Evolutionary conservation across 140 eudicot species (phyloP).

Genomic region (Cichorium intybus): DNA sequence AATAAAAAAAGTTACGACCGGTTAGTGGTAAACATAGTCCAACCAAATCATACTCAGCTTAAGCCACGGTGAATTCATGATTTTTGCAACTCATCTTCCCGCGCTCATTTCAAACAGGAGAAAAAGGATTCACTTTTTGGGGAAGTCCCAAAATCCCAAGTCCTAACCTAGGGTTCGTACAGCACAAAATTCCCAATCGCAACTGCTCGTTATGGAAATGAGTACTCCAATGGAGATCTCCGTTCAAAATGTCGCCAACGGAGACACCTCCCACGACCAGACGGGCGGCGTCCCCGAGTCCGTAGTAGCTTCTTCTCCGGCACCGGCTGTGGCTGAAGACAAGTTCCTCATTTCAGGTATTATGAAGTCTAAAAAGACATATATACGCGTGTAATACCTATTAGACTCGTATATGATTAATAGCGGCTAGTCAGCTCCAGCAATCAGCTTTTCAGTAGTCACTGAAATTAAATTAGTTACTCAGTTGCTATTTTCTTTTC

Average conservation of each 20-base stretch:
- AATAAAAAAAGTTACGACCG: no score
- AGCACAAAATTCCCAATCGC: slow-evolving; percentile 19
- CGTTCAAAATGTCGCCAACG: slow-evolving; percentile 29
- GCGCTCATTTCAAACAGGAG: slow-evolving; percentile 47
- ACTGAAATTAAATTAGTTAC: background rate
- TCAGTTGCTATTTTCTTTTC: background rate
- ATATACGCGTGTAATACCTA: background rate
- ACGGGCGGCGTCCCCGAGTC: slow-evolving; percentile 30
- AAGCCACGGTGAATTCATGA: background rate
- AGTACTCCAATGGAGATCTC: slow-evolving; percentile 86
- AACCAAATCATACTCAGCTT: no score
- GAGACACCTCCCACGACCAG: slow-evolving; percentile 27
- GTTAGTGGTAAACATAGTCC: no score
- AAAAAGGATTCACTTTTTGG: slow-evolving; percentile 1
- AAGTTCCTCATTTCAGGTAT: slow-evolving; percentile 74
- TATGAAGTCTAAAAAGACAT: background rate
- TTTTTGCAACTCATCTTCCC: slow-evolving; percentile 31
- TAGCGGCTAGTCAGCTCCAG: background rate
- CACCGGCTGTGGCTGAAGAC: slow-evolving; percentile 47
- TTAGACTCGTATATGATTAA: no score
- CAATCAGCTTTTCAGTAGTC: no score
- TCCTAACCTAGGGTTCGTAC: slow-evolving; percentile 50
- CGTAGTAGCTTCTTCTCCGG: slow-evolving; percentile 27
- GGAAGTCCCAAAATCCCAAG: slow-evolving; percentile 8
- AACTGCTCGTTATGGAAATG: slow-evolving; percentile 28